phyloP scores from a whole-genome alignment of 441 rosid species.

The Jatropha podagrica region DNA sequence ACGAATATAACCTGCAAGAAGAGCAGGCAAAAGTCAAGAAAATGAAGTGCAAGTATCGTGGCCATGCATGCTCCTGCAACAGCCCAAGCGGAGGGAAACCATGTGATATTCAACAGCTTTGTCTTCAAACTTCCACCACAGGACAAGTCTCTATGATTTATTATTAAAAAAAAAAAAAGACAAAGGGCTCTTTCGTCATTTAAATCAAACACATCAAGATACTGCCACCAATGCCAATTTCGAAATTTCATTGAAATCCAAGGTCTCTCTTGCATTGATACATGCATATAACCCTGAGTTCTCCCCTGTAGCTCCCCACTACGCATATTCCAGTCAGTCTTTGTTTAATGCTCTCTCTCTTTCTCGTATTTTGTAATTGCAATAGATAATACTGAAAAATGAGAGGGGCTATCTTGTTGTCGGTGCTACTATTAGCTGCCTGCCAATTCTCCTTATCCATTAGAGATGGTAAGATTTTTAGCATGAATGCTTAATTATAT shows the following conservation, averaged over 20 bases:
- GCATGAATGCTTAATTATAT: not conserved
- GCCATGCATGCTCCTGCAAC: slow-evolving; percentile 8
- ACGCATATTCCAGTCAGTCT: not conserved
- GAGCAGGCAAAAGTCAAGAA: not conserved
- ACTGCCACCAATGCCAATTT: slow-evolving; percentile 29
- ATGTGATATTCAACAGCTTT: slow-evolving; percentile 37
- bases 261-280: slow-evolving; percentile 11
- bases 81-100: slow-evolving; percentile 20
- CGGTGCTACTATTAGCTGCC: slow-evolving; percentile 47
- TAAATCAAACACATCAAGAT: slow-evolving; percentile 12
- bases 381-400: slow-evolving; percentile 9
- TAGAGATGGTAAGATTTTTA: slow-evolving; percentile 38
- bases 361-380: not conserved
- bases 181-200: slow-evolving; percentile 1
- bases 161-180: not conserved
- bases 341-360: not conserved
- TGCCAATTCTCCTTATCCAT: slow-evolving; percentile 43
- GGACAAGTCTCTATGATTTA: not conserved
- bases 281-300: slow-evolving; percentile 54
- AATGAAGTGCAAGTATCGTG: not conserved
- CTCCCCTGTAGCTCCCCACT: not conserved
- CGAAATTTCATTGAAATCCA: slow-evolving; percentile 23
- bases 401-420: slow-evolving; percentile 29
- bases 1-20: not conserved
- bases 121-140: slow-evolving; percentile 22